Conservation (phyloP, 208 protist genomes). For the Trypanosomatidae sp. region DNA sequence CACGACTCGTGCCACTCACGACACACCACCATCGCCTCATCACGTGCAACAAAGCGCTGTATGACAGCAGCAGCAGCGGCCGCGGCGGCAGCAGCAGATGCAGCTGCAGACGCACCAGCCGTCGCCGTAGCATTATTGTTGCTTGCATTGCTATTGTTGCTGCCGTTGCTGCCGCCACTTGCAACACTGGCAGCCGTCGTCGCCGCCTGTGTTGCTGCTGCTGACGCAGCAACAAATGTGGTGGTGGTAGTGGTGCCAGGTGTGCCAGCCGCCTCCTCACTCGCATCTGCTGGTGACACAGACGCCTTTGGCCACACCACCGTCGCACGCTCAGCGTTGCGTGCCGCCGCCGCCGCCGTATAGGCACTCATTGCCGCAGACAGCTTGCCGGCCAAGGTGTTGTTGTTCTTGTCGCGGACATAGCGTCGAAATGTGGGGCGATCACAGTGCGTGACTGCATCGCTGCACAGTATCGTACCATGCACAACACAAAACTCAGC, state of each 20-base stretch:
- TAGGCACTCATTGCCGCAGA: slow-evolving; percentile 9
- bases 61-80: slow-evolving; percentile 18
- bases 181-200: background rate
- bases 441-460: slow-evolving; percentile 35
- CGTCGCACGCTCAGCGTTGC: background rate
- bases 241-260: background rate
- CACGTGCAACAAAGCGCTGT: slow-evolving; percentile 15
- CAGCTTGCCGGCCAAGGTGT: slow-evolving; percentile 13
- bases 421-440: slow-evolving; percentile 64
- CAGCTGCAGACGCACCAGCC: slow-evolving; percentile 6
- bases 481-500: slow-evolving; percentile 73
- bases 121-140: slow-evolving; percentile 3
- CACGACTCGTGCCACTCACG: slow-evolving; percentile 65
- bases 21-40: slow-evolving; percentile 35
- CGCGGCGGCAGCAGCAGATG: slow-evolving; percentile 9
- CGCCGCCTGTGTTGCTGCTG: background rate
- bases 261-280: background rate
- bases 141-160: background rate
- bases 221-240: background rate
- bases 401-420: slow-evolving; percentile 50
- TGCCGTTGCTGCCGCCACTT: background rate
- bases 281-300: too few relatives aligned
- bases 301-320: too few relatives aligned
- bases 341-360: slow-evolving; percentile 5
- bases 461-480: slow-evolving; percentile 49